phyloP scores from a whole-genome alignment of 2,329 filamentous ascomycete species.

The Scolecobasidium constrictum region DNA sequence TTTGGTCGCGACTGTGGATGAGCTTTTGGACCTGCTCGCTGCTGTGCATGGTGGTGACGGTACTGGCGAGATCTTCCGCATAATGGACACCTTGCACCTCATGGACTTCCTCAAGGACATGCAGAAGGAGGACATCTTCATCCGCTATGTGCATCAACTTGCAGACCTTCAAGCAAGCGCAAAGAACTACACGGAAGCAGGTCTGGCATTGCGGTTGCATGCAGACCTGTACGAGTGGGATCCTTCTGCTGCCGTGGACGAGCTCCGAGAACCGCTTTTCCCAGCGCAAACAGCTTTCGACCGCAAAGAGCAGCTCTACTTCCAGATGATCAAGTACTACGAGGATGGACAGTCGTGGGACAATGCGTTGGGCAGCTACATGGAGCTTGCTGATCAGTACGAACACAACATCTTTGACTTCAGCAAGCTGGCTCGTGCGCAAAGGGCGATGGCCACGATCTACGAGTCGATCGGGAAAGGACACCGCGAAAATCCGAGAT shows the following conservation, averaged over 20 bases:
- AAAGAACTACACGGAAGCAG: slow-evolving; percentile 76
- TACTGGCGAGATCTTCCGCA: slow-evolving; percentile 63
- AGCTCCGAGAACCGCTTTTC: slow-evolving; percentile 63
- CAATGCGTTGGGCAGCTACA: slow-evolving; percentile 76
- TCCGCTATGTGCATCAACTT: slow-evolving; percentile 89
- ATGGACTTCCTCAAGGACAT: slow-evolving; percentile 97
- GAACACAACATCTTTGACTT: slow-evolving; percentile 86
- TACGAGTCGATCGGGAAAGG: slow-evolving; percentile 82
- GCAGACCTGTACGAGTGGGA: slow-evolving; percentile 93
- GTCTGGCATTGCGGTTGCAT: slow-evolving; percentile 78
- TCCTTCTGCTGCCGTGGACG: slow-evolving; percentile 51
- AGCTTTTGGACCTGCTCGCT: slow-evolving; percentile 81
- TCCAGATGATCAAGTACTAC: slow-evolving; percentile 88
- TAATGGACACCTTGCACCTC: slow-evolving; percentile 77
- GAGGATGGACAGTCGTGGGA: slow-evolving; percentile 94
- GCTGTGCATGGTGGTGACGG: slow-evolving; percentile 73
- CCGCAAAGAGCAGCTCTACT: slow-evolving; percentile 83
- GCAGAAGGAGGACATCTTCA: slow-evolving; percentile 94
- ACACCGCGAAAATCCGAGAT: slow-evolving; percentile 67
- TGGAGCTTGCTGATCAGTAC: slow-evolving; percentile 85
- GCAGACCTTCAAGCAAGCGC: slow-evolving; percentile 65
- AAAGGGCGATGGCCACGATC: slow-evolving; percentile 83
- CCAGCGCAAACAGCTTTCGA: slow-evolving; percentile 82
- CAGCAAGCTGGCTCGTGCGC: slow-evolving; percentile 75
- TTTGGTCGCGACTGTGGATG: slow-evolving; percentile 75